These are phyloP conservation scores for Hortaea sp. DNA, from an alignment of 2,329 filamentous ascomycete genomes.

Conservation along the genomic window DNA sequence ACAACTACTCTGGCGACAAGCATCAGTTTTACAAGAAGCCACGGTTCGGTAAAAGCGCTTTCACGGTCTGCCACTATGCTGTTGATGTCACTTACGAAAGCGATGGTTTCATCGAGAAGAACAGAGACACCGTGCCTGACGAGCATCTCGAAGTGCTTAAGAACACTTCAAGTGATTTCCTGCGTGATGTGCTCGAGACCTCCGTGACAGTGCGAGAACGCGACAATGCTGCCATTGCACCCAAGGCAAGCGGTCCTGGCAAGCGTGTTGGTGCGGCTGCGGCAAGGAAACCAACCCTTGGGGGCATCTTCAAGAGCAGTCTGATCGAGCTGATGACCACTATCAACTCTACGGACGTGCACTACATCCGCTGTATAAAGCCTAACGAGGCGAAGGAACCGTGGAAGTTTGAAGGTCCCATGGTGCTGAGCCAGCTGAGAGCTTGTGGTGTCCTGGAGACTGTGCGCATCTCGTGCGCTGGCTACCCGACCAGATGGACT, in stretches of 20 bases:
- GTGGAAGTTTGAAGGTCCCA: conserved; percentile 97
- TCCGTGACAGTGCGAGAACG: conserved; percentile 84
- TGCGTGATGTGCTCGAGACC: conserved; percentile 73
- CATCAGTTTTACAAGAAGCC: conserved; percentile 98
- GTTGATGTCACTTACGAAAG: conserved; percentile 98
- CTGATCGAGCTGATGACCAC: conserved; percentile 96
- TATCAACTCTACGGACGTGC: conserved; percentile 95
- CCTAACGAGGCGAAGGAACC: conserved; percentile 93
- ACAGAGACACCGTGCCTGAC: conserved; percentile 94
- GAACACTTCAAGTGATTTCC: conserved; percentile 73
- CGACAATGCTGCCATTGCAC: conserved; percentile 51
- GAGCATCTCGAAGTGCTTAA: conserved; percentile 92
- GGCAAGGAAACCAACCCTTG: conserved; percentile 91
- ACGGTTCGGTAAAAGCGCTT: conserved; percentile 90
- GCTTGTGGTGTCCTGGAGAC: conserved; percentile 98
- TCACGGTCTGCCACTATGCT: conserved; percentile 97
- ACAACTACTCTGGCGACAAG: conserved; percentile 84
- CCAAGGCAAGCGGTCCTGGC: conserved; percentile 67
- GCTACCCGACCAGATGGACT: conserved; percentile 95
- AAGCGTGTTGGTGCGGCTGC: conserved; percentile 85
- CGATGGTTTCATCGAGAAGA: conserved; percentile 98
- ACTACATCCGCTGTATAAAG: conserved; percentile 99
- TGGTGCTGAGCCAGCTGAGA: conserved; percentile 93
- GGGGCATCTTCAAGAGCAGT: conserved; percentile 97
- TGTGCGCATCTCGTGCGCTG: conserved; percentile 91